A percentile compares a stretch with the other conserved stretches of the same genome.
These are phyloP conservation scores for Ogataea angusta DNA, from an alignment of 805 yeast genomes.

Conservation along the genomic window DNA sequence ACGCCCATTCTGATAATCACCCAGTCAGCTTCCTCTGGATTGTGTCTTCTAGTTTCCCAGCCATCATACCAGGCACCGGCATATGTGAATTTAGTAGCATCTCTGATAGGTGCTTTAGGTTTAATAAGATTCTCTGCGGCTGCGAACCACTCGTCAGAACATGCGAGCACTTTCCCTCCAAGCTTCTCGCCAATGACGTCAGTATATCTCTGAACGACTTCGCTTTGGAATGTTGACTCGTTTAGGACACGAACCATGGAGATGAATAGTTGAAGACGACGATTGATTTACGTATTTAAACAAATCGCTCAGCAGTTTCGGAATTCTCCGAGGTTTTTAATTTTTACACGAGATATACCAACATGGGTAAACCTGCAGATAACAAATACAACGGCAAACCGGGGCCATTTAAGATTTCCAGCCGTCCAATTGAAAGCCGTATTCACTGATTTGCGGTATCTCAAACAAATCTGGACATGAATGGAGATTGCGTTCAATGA, in stretches of 20 bases:
- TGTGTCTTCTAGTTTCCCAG: slow-evolving; percentile 97
- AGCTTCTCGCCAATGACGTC: slow-evolving; percentile 81
- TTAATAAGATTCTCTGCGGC: slow-evolving; percentile 83
- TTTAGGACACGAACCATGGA: slow-evolving; percentile 17
- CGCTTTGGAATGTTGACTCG: slow-evolving; percentile 41
- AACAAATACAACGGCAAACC: neutral
- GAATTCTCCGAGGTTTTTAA: slow-evolving; percentile 12
- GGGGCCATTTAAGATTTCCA: slow-evolving; percentile 8
- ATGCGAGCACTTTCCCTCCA: slow-evolving; percentile 69
- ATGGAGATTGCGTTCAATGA: slow-evolving; percentile 61
- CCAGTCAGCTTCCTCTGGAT: slow-evolving; percentile 81
- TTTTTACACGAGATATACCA: slow-evolving; percentile 8
- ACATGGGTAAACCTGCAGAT: slow-evolving; percentile 15
- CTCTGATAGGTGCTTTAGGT: slow-evolving; percentile 77
- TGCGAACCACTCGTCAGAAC: slow-evolving; percentile 94
- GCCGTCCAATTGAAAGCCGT: slow-evolving; percentile 19
- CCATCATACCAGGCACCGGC: slow-evolving; percentile 99
- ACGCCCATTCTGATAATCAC: slow-evolving; percentile 83
- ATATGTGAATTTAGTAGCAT: slow-evolving; percentile 71
- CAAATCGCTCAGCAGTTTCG: slow-evolving; percentile 4
- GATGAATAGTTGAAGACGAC: too few species aligned
- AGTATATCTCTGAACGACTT: slow-evolving; percentile 51
- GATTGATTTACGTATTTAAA: neutral
- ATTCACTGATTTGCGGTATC: slow-evolving; percentile 16
- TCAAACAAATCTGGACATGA: slow-evolving; percentile 38